Base-by-base conservation (phyloP, 2,329 filamentous ascomycete species). In the Alternaria tenuissima region DNA sequence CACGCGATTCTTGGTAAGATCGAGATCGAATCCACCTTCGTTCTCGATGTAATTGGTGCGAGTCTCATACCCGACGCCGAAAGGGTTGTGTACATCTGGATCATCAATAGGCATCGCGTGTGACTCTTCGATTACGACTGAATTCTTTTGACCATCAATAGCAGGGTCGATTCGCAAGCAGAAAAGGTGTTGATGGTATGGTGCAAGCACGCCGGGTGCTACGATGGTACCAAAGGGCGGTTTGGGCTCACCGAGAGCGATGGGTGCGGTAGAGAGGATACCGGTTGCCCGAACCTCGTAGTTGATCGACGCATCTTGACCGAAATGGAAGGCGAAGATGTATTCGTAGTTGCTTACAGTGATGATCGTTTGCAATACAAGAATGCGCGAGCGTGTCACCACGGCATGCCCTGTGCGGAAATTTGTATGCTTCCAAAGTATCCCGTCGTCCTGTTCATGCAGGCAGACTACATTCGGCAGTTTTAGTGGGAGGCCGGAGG, bases 381-480 rank as follows among this genome's bases (percentile, higher is more conserved):
- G 61, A 11, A 63, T 52, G n/a, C 72, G 64, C 2, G 62, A 57
- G 11, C 72, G 61, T 2, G 68, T 64, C 5, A 73, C 68, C 7
- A 66, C 63, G 4, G 68, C 68, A 30, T 67, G 57, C 1, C 62
- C 62, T 1, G 66, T 73, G 5, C 69, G 67, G 39, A 67, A 69
- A 48, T 72, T 73, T 14, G 71, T 75, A 48, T 75, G 72, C 57
- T 75, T 75, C 69, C 69, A 74, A 24, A 66, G 55, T 16, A 73
- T 74, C 1, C 71, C 68, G 16, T 70, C 65, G 30, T 75, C 72
- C 81, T 96, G 93, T 78, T 97, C 93, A 79, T 81, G 81, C 52
- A 75, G 76, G 68, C 81, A 83, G 16, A 83, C 66, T 0, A 78
- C 79, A 47, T 82, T 82, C 1, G 18, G 38, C 18, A 41, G 38